Evolutionary conservation across 306 rosid genomes (phyloP), one percentile per base, ranked within the genome.

Genomic region (Abrus precatorius): DNA sequence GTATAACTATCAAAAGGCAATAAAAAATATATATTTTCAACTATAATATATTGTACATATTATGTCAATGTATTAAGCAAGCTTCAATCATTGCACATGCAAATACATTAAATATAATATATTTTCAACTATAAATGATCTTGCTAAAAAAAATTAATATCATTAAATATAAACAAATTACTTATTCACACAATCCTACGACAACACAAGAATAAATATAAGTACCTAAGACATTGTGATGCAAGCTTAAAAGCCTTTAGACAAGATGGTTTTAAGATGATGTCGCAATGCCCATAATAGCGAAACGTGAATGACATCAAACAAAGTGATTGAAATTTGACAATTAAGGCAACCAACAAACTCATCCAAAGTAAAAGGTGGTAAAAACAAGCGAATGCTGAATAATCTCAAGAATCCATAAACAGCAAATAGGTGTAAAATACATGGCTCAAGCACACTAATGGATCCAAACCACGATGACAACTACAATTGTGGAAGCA

Each of bases 261-360:
- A 84, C 13, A 91, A 89, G 56, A 85, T 80, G 9, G 55, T 63
- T 84, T 96, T 98, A 66, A 93, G 97, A 75, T 87, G 92, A 28
- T 69, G 85, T 72, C 93, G 85, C 85, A 96, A 82, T 13, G 84
- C 85, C 65, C 90, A 90, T 97, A 93, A 69, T 54, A 96, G 79
- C 3, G 94, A 90, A 69, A 92, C 87, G 52, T 93, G 98, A 83
- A 93, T 79, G 44, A 98, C 90, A 68, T 92, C 98, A 83, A 90
- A 79, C 83, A 96, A 61, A 1, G 89, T 83, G 72, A 87, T 93
- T 2, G 93, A 62, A 59, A 77, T 84, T 55, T 50, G 53, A 75
- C 88, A 92, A 65, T 96, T 96, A 64, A 96, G 91, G 3, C 89
- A 86, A 6, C 99, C 99, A 69, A 96, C 94, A 73, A 96, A 93